These are phyloP conservation scores for Lepidium campestre DNA, from an alignment of 441 rosid genomes.

Conservation along the genomic window DNA sequence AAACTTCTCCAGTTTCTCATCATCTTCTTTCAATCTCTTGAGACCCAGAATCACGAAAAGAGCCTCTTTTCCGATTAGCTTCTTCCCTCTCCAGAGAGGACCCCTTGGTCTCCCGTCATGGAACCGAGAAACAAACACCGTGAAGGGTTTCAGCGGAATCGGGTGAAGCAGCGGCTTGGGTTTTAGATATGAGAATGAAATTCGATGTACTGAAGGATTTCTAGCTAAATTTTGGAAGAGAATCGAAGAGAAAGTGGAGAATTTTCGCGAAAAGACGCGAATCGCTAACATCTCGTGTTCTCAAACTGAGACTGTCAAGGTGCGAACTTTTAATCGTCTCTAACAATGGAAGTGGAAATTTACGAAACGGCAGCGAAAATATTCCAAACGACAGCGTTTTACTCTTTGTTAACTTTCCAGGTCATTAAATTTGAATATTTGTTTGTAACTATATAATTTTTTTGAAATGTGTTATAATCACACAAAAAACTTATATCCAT, in stretches of 20 bases:
- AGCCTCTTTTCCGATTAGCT: constrained; percentile 84
- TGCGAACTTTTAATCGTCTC: background rate
- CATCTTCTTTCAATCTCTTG: constrained; percentile 81
- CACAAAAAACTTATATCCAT: too few relatives aligned
- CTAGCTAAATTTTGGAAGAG: constrained; percentile 29
- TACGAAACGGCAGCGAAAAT: background rate
- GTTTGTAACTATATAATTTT: too few relatives aligned
- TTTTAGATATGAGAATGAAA: constrained; percentile 17
- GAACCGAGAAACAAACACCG: constrained; percentile 42
- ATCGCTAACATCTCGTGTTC: constrained; percentile 24
- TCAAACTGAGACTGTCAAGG: background rate
- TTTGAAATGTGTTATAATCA: too few relatives aligned
- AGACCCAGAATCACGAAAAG: constrained; percentile 70
- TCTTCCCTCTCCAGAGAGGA: constrained; percentile 96
- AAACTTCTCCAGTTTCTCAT: constrained; percentile 65
- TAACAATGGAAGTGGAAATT: too few relatives aligned
- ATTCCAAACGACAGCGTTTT: background rate
- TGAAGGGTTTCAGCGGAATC: constrained; percentile 18
- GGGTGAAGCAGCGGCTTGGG: constrained; percentile 14
- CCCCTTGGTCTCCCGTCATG: constrained; percentile 98
- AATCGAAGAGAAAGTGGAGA: constrained; percentile 25
- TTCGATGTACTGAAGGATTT: constrained; percentile 4
- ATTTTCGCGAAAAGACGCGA: constrained; percentile 42
- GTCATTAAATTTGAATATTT: too few relatives aligned
- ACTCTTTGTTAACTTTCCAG: too few relatives aligned